Conservation (phyloP, 1,139 yeast genomes). For the Sugiyamaella paludigena region DNA sequence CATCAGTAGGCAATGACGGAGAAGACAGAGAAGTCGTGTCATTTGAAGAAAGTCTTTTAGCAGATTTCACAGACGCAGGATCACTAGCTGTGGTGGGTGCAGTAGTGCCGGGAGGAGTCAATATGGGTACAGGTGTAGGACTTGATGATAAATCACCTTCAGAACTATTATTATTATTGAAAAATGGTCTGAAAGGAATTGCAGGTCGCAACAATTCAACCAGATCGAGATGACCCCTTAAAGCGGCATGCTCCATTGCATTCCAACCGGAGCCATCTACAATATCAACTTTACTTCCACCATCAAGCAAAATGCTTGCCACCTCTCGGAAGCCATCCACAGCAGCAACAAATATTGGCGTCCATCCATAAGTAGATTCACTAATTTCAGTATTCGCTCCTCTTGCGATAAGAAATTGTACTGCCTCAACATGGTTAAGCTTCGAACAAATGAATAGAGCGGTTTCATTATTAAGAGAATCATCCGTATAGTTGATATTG, state of each 20-base stretch:
- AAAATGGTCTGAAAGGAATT: conserved; percentile 6
- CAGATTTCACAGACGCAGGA: conserved; percentile 14
- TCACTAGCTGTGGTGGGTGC: neutral
- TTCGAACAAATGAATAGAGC: conserved; percentile 78
- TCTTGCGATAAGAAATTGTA: conserved; percentile 50
- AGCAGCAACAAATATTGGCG: conserved; percentile 88
- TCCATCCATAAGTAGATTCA: conserved; percentile 87
- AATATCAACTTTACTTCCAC: conserved; percentile 49
- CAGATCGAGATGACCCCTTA: conserved; percentile 79
- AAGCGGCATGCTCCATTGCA: conserved; percentile 92
- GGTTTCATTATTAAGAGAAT: conserved; percentile 58
- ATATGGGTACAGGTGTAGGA: no score
- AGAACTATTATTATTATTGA: conserved; percentile 3
- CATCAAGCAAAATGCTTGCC: conserved; percentile 52
- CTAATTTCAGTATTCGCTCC: conserved; percentile 75
- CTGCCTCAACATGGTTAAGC: conserved; percentile 54
- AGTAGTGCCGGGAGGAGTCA: neutral
- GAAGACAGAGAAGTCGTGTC: neutral
- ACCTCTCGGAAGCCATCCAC: conserved; percentile 72
- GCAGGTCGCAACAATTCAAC: conserved; percentile 59
- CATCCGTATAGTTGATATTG: conserved; percentile 61
- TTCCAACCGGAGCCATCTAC: conserved; percentile 93
- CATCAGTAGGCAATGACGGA: no score
- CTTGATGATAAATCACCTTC: conserved; percentile 1
- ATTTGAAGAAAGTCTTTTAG: conserved; percentile 9